Percentiles rank a stretch among this genome's conserved stretches.
Conservation (phyloP, 208 protist species). For the Trypanosoma mega region DNA sequence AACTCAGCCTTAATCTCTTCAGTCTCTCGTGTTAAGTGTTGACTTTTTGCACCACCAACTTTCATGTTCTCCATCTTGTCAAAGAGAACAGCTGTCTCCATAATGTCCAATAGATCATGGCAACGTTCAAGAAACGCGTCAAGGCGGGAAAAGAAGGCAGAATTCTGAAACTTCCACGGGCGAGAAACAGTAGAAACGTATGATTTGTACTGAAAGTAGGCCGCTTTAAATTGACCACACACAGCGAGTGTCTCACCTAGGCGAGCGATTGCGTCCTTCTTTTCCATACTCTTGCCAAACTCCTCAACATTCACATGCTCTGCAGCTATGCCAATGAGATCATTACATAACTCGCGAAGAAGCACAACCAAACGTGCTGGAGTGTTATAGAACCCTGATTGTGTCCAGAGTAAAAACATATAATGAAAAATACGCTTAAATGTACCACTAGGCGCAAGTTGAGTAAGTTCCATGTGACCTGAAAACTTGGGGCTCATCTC, state of each 20-base stretch:
- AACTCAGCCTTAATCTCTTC: slow-evolving; percentile 92
- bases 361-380: slow-evolving; percentile 91
- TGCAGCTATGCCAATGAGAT: slow-evolving; percentile 91
- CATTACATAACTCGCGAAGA: slow-evolving; percentile 95
- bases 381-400: slow-evolving; percentile 94
- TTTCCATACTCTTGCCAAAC: slow-evolving; percentile 91
- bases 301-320: slow-evolving; percentile 90
- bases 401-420: slow-evolving; percentile 93
- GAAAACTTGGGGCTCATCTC: slow-evolving; percentile 57
- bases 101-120: slow-evolving; percentile 94
- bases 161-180: slow-evolving; percentile 95
- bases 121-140: slow-evolving; percentile 96
- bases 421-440: slow-evolving; percentile 93
- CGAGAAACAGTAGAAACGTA: slow-evolving; percentile 67
- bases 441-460: slow-evolving; percentile 71
- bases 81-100: slow-evolving; percentile 94
- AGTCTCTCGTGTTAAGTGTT: slow-evolving; percentile 78
- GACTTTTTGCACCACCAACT: slow-evolving; percentile 95
- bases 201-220: slow-evolving; percentile 95
- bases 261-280: slow-evolving; percentile 91
- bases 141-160: slow-evolving; percentile 93
- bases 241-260: slow-evolving; percentile 84
- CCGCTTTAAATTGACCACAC: slow-evolving; percentile 92
- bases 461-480: slow-evolving; percentile 68
- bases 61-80: slow-evolving; percentile 95